These are phyloP conservation scores for Colletotrichum sp. DNA, from an alignment of 2,329 filamentous ascomycete species.

Conservation along the genomic window DNA sequence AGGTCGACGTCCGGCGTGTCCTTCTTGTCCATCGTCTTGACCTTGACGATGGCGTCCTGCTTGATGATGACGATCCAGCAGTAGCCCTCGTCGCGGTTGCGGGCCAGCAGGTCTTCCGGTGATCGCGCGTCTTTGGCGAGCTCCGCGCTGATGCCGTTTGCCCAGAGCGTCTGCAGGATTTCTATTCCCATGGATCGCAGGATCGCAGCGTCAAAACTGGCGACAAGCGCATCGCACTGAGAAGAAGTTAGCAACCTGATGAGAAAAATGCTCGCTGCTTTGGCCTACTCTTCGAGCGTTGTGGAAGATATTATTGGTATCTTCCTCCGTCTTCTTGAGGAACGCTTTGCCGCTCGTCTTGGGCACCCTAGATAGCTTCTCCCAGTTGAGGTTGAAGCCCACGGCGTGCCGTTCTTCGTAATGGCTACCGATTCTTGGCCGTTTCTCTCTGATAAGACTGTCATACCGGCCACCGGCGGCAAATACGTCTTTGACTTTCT, in stretches of 20 bases:
- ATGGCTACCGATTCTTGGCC: constrained; percentile 69
- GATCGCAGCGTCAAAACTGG: constrained; percentile 81
- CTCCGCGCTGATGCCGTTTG: constrained; percentile 85
- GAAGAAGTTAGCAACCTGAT: background rate
- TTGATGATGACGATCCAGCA: constrained; percentile 92
- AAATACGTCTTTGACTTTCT: constrained; percentile 83
- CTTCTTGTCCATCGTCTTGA: constrained; percentile 78
- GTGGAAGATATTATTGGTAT: constrained; percentile 62
- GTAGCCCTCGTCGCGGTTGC: constrained; percentile 78
- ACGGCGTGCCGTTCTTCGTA: constrained; percentile 79
- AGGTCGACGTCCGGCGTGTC: constrained; percentile 80
- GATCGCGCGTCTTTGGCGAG: constrained; percentile 80
- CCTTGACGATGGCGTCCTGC: constrained; percentile 75
- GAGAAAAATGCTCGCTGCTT: rapidly evolving
- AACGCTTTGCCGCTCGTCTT: constrained; percentile 62
- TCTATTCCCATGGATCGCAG: constrained; percentile 79
- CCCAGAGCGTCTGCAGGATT: constrained; percentile 80
- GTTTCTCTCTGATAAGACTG: constrained; percentile 82
- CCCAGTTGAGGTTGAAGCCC: constrained; percentile 90
- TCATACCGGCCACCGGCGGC: constrained; percentile 96
- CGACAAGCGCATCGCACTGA: constrained; percentile 87
- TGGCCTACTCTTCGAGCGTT: constrained; percentile 5
- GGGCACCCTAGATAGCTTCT: constrained; percentile 74
- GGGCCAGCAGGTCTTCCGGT: constrained; percentile 78
- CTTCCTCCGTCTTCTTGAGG: constrained; percentile 73